A percentile compares a stretch with the other conserved stretches of the same genome.
These are phyloP conservation scores for Hygrophoropsis aurantiaca DNA, from an alignment of 768 basidiomycete genomes.

Conservation along the genomic window DNA sequence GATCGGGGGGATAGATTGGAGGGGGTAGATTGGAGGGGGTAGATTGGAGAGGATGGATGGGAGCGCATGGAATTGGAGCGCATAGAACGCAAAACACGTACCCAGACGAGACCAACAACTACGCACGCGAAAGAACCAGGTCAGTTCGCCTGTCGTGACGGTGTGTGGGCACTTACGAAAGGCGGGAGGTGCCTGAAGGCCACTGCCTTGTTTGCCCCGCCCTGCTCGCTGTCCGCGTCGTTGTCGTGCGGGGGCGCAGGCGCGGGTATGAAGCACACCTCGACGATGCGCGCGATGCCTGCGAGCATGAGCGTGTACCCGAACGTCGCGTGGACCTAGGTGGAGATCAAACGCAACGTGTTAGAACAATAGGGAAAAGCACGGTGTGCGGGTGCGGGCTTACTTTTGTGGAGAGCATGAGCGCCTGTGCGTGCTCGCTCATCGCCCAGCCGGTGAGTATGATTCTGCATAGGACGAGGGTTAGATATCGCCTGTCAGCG, in stretches of 20 bases:
- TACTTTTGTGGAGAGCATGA: conserved; percentile 84
- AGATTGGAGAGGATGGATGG: too few species aligned
- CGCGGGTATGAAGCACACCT: conserved; percentile 72
- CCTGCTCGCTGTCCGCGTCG: conserved; percentile 67
- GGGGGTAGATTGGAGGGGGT: too few species aligned
- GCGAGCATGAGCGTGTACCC: conserved; percentile 87
- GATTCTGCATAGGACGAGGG: conserved; percentile 45
- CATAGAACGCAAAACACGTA: too few species aligned
- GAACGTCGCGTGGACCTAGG: conserved; percentile 77
- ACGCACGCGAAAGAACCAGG: too few species aligned
- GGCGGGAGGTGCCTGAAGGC: conserved; percentile 91
- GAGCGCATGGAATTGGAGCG: background rate
- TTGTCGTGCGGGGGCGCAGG: conserved; percentile 25
- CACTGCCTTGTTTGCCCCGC: conserved; percentile 49
- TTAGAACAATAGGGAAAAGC: background rate
- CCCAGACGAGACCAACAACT: conserved; percentile 78
- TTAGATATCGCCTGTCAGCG: background rate
- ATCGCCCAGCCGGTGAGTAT: conserved; percentile 94
- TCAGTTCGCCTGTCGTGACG: too few species aligned
- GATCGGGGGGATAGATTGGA: too few species aligned
- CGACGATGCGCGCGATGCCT: conserved; percentile 75
- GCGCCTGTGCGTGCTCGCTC: conserved; percentile 83
- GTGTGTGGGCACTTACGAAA: conserved; percentile 67
- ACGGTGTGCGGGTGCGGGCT: background rate
- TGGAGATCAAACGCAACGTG: conserved; percentile 2